Base-by-base conservation (phyloP, 768 basidiomycete species). In the Lentinula raphanica region DNA sequence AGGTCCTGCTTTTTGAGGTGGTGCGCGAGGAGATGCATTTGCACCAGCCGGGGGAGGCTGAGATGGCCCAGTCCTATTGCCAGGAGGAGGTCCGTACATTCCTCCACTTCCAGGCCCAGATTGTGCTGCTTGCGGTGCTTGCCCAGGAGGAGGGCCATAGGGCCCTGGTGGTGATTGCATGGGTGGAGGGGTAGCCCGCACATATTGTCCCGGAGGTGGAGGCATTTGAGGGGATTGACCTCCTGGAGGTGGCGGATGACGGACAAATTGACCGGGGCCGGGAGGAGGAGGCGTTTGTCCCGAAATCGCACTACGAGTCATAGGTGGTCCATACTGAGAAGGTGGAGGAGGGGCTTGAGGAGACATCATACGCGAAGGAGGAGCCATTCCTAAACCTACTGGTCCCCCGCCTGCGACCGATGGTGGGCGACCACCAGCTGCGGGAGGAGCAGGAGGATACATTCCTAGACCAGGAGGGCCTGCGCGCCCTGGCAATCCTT, bases 311-410 rank as follows among this genome's bases (percentile, higher is more conserved):
- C 69, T 75, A n/a, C 72, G 71, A 3, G 68, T 63, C 15, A 76
- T 79, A 6, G 81, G 79, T 25, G 74, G 71, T 3, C 73, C 79
- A 63, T 80, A 84, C 55, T 78, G 83, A 46, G 77, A 76, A 6
- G 79, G 79, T 28, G 77, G 75, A 2, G 78, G 66, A 31, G 73
- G 71, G 15, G 69, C 71, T 35, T 77, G 77, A 12, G 76, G 71
- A 1, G 81, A 79, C 71, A 77, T 74, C 66, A 80, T 72, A 27
- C 78, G 73, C 13, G 72, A 67, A 5, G 81, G 71, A 28, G 78
- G 78, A 54, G 69, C 48, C 58, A 54, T 63, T 13, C 60, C 59
- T 60, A 58, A 50, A 25, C 44, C 65, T 51, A 54, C 61, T 36
- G 64, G 68, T 15, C 66, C 61, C 32, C 67, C 63, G 17, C 69